Conservation (phyloP, 2,329 filamentous ascomycete species). For the Drechmeria coniospora region DNA sequence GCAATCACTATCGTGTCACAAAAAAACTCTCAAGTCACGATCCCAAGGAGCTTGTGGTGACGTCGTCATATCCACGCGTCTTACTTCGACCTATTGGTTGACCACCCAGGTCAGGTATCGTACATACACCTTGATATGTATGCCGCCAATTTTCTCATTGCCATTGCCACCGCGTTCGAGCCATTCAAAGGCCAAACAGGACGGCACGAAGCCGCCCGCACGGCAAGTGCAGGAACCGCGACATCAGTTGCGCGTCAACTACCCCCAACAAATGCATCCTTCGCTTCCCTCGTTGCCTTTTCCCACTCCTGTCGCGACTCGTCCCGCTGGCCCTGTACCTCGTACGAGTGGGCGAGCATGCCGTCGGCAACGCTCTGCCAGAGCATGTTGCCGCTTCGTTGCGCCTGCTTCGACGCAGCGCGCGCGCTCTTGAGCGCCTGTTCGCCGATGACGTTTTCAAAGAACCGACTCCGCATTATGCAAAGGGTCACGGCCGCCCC, state of each 20-base stretch:
- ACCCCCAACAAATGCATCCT: slow-evolving; percentile 25
- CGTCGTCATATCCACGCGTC: too few relatives aligned
- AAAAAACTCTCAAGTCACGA: too few relatives aligned
- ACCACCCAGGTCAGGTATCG: too few relatives aligned
- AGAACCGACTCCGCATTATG: slow-evolving; percentile 73
- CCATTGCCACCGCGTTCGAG: too few relatives aligned
- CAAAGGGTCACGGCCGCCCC: slow-evolving; percentile 71
- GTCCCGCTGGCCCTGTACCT: slow-evolving; percentile 49
- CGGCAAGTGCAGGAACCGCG: neutral
- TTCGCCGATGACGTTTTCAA: slow-evolving; percentile 65
- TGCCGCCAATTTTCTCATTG: too few relatives aligned
- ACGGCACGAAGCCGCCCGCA: neutral
- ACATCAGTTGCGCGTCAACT: slow-evolving; percentile 9
- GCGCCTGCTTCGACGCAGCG: slow-evolving; percentile 52
- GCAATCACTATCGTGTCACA: too few relatives aligned
- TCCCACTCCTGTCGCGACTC: slow-evolving; percentile 25
- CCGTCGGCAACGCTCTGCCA: slow-evolving; percentile 73
- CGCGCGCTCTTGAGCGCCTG: slow-evolving; percentile 64
- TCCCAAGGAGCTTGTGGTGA: too few relatives aligned
- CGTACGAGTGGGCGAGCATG: slow-evolving; percentile 61
- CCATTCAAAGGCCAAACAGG: too few relatives aligned
- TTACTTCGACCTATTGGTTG: too few relatives aligned
- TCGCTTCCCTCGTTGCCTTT: slow-evolving; percentile 25
- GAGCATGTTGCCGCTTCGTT: slow-evolving; percentile 52
- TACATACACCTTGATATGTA: too few relatives aligned